Evolutionary conservation across 192 early-diverging fungal species (phyloP), one percentile per base, ranked within the genome.

Genomic region (Chytriomyces sp.): DNA sequence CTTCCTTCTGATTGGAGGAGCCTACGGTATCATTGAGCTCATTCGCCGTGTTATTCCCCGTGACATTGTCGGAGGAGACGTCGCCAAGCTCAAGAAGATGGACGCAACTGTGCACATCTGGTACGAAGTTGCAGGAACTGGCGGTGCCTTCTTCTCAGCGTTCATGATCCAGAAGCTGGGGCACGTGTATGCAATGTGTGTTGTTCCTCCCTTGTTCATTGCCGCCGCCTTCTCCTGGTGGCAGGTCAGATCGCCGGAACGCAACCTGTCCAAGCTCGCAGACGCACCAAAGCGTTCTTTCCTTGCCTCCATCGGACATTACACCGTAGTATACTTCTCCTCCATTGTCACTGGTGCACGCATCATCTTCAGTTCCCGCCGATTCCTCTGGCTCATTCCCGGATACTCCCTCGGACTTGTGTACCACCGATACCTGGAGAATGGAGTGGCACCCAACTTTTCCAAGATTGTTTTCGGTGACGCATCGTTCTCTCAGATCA

Each of bases 51-150:
- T n/a, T n/a, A n/a, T n/a, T n/a, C n/a, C n/a, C n/a, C n/a, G n/a
- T n/a, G n/a, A n/a, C n/a, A n/a, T n/a, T 89, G 89, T 90, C 49
- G 89, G 89, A 45, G 89, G 87, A 48, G 80, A 90, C 80, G 83
- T 86, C 11, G 61, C 81, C 64, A 90, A 90, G 84, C 82, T 90
- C 69, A 87, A 85, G 80, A 71, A 69, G 46, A 89, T 90, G 88
- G 89, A 90, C 69, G 80, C 83, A 20, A 77, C 69, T 44, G 89
- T 90, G 50, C 89, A 90, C 63, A 76, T 89, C 67, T 85, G 83
- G 62, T 90, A 87, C 72, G 89, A 90, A 80, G 61, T 89, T 65
- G n/a, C n/a, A n/a, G n/a, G n/a, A n/a, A n/a, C n/a, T n/a, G n/a
- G n/a, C n/a, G n/a, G n/a, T n/a, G n/a, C 83, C 88, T 23, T 88